Base-by-base conservation (phyloP, 1,284 basidiomycete genomes). In the Puccinia hordei region DNA sequence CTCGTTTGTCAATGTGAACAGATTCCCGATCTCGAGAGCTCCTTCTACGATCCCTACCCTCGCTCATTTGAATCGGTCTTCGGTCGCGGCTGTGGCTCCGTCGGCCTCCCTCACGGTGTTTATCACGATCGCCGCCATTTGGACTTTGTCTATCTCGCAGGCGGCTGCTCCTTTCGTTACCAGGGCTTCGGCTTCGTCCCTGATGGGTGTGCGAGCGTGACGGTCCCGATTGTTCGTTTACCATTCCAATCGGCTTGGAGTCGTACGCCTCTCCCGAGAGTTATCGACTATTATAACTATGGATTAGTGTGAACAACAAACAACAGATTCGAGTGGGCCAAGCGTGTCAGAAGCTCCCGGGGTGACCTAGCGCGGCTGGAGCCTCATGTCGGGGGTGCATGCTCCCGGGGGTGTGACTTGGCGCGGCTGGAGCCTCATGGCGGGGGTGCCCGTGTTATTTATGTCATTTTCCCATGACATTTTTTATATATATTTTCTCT, bases 11-110 rank as follows among this genome's bases (percentile, higher is more conserved):
- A 19, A 13, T 38, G 22, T 49, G 27, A n/a, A 22, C 57, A 35
- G 24, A 13, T 15, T 75, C 73, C 17, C 57, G 55, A 75, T 59
- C 57, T 63, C 73, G 73, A 24, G 51, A 61, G 57, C 59, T 49
- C 38, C 24, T 33, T 41, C 35, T 46, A 19, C 59, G 55, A 59
- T 63, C 38, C 33, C 51, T 41, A 33, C 19, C 44, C 1, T 15
- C 41, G 63, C 63, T 33, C 35, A 15, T 41, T 24, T 65, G 24
- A n/a, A 38, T 44, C 19, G 22, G 22, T 41, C 41, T 30, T 63
- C 73, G 53, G 22, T 75, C 73, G n/a, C 73, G 38, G 33, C 73
- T 75, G 9, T 35, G 73, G 57, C 73, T 75, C 57, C 73, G 46
- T 15, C 55, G 57, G 59, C 17, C 27, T 8, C 46, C 49, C 15